These are phyloP conservation scores for Paecilomyces fulvus DNA, from an alignment of 2,329 filamentous ascomycete species.

Conservation along the genomic window DNA sequence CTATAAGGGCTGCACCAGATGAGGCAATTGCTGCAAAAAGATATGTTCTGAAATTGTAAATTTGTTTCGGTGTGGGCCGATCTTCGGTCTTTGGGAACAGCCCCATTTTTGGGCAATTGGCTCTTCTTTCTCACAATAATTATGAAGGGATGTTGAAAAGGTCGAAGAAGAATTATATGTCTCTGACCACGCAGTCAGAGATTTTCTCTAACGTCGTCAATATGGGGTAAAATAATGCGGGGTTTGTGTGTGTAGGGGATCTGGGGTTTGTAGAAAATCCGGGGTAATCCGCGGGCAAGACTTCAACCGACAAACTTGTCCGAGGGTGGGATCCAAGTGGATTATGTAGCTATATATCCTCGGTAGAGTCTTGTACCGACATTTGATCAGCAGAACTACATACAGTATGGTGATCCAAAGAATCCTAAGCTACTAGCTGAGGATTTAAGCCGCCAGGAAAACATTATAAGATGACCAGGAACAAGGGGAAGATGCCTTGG, in stretches of 20 bases:
- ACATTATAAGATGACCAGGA: neutral
- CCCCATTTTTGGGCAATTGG: neutral
- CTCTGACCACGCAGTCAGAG: neutral
- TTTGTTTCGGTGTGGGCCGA: slow-evolving; percentile 47
- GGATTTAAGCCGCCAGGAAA: neutral
- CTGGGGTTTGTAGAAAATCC: neutral
- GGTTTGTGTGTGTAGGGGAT: neutral
- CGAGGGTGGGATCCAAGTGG: neutral
- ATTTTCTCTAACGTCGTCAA: neutral
- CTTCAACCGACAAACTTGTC: neutral
- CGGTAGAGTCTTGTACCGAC: neutral
- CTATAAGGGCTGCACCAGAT: slow-evolving; percentile 51
- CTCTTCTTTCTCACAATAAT: no score
- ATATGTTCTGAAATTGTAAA: slow-evolving; percentile 55
- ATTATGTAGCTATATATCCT: neutral
- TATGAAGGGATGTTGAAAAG: neutral
- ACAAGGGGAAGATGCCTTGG: no score
- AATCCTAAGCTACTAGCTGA: neutral
- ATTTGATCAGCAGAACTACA: neutral
- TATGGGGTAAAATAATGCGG: neutral
- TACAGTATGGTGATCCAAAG: neutral
- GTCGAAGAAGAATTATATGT: neutral
- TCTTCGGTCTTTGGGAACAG: slow-evolving; percentile 21
- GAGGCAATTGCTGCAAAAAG: slow-evolving; percentile 47
- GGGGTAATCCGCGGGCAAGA: neutral